Conservation (phyloP, 768 basidiomycete species). For the Phanerochaete carnosa region DNA sequence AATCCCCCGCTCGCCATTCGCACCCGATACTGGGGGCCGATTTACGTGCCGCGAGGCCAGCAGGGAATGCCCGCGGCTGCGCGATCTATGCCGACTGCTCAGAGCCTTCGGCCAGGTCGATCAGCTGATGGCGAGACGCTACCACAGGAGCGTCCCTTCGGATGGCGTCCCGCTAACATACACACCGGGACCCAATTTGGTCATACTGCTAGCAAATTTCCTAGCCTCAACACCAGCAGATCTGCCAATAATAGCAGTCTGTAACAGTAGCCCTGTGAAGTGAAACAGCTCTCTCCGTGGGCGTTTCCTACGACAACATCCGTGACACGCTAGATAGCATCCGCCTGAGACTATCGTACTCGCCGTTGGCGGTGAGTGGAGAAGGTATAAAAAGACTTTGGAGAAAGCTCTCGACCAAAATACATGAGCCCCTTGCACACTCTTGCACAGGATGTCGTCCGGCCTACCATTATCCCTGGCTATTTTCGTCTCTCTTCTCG, state of each 20-base stretch:
- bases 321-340: neutral
- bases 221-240: neutral
- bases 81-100: neutral
- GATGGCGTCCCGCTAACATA: neutral
- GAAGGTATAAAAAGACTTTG: neutral
- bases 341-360: neutral
- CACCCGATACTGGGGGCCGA: neutral
- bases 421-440: neutral
- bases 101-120: constrained; percentile 1
- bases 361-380: neutral
- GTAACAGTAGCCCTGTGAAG: neutral
- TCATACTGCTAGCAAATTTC: neutral
- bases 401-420: neutral
- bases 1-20: neutral
- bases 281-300: neutral
- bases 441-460: neutral
- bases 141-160: neutral
- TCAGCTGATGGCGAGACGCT: neutral
- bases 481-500: neutral
- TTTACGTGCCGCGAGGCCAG: neutral
- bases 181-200: neutral
- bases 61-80: neutral
- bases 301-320: neutral
- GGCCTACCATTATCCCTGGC: neutral
- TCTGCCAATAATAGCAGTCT: neutral